These are phyloP conservation scores for Suillus subalutaceus DNA, from an alignment of 768 basidiomycete species.

Conservation along the genomic window DNA sequence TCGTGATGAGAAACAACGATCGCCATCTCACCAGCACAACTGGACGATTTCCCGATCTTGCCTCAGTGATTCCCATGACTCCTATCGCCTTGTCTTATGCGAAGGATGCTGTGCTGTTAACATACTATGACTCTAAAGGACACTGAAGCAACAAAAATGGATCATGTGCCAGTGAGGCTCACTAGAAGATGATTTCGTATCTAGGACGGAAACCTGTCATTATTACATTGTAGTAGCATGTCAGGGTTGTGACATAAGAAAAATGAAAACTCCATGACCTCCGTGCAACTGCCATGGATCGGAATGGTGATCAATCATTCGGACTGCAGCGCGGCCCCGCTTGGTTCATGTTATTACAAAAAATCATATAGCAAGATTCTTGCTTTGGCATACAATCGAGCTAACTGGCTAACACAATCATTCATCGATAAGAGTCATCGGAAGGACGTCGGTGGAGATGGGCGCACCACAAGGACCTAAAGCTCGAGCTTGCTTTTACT, in stretches of 20 bases:
- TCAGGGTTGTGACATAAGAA: neutral
- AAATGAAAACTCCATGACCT: neutral
- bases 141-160: too few species aligned
- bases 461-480: neutral
- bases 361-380: neutral
- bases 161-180: too few species aligned
- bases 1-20: neutral
- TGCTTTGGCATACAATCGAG: neutral
- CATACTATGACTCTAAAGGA: too few species aligned
- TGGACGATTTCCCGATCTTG: neutral
- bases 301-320: neutral
- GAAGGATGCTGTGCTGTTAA: too few species aligned
- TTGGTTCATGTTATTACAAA: neutral
- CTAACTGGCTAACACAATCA: neutral
- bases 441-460: neutral
- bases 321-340: neutral
- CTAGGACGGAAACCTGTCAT: neutral
- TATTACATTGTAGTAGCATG: neutral
- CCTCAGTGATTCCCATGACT: neutral
- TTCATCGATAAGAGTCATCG: neutral
- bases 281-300: neutral
- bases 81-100: neutral
- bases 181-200: neutral
- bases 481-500: neutral
- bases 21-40: neutral